Conservation (phyloP, 441 rosid species). For the Pelargonium fulgidum region DNA sequence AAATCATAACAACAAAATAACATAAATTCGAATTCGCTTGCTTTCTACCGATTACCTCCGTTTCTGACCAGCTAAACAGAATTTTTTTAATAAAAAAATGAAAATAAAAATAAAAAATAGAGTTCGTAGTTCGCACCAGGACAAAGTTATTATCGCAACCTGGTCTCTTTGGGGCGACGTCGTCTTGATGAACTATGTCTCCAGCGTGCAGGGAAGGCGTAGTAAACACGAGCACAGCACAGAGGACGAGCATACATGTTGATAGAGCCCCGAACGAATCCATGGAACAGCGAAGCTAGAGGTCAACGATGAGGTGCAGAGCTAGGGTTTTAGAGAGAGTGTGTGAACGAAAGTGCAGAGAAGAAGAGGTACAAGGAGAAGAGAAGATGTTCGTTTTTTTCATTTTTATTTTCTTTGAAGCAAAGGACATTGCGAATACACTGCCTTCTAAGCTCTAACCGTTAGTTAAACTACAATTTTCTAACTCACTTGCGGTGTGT, state of each 20-base stretch:
- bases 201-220: constrained; percentile 35
- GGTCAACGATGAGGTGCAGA: not conserved
- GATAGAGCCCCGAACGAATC: constrained; percentile 5
- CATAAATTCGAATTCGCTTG: not conserved
- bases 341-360: not conserved
- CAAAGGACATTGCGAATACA: not conserved
- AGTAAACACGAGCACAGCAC: constrained; percentile 24
- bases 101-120: not conserved
- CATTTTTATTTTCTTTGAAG: not conserved
- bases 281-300: constrained; percentile 12
- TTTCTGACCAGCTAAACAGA: not conserved
- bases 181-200: constrained; percentile 55
- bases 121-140: constrained; percentile 25
- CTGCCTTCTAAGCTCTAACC: no score
- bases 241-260: constrained; percentile 1
- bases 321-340: constrained; percentile 17
- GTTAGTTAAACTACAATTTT: no score
- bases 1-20: not conserved
- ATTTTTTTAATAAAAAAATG: not conserved
- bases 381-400: not conserved
- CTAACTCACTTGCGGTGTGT: no score
- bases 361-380: not conserved
- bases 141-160: constrained; percentile 57
- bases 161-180: constrained; percentile 38
- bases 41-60: not conserved